phyloP scores from a whole-genome alignment of 768 basidiomycete genomes.

The Amanita phalloides region DNA sequence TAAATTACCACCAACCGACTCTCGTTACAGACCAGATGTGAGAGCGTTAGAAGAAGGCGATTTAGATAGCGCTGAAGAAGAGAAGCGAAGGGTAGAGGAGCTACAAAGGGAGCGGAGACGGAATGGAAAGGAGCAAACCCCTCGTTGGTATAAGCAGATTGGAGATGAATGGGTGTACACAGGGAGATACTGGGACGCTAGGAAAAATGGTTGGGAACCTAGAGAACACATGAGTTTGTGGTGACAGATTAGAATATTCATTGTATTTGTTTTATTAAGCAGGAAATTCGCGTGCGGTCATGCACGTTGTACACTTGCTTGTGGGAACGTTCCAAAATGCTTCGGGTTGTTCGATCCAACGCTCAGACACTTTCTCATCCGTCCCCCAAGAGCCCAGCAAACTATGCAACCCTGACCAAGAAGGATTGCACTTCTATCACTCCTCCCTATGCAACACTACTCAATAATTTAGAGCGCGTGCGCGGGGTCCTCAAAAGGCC shows the following conservation, averaged over 20 bases:
- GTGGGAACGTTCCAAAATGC: neutral
- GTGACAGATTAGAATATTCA: constrained; percentile 25
- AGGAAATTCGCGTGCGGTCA: no score
- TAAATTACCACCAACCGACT: constrained; percentile 71
- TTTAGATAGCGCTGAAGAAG: constrained; percentile 56
- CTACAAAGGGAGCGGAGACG: constrained; percentile 64
- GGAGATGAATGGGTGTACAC: constrained; percentile 66
- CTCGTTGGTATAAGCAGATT: constrained; percentile 68
- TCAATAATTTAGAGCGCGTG: constrained; percentile 60
- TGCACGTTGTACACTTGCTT: no score
- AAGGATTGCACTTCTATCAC: constrained; percentile 55
- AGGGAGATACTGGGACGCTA: constrained; percentile 80
- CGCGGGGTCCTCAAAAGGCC: constrained; percentile 65
- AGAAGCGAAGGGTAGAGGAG: constrained; percentile 67
- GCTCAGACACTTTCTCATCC: constrained; percentile 9
- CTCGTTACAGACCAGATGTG: constrained; percentile 73
- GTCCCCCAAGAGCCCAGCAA: constrained; percentile 22
- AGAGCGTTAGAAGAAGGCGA: constrained; percentile 74
- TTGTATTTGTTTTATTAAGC: neutral
- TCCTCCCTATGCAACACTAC: constrained; percentile 70
- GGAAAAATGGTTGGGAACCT: constrained; percentile 52
- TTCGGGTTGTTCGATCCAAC: neutral
- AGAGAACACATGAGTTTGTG: constrained; percentile 40
- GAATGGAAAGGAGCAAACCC: constrained; percentile 43
- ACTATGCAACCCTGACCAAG: constrained; percentile 24